These are phyloP conservation scores for Fusarium sp. DNA, from an alignment of 2,329 filamentous ascomycete species.

Conservation along the genomic window DNA sequence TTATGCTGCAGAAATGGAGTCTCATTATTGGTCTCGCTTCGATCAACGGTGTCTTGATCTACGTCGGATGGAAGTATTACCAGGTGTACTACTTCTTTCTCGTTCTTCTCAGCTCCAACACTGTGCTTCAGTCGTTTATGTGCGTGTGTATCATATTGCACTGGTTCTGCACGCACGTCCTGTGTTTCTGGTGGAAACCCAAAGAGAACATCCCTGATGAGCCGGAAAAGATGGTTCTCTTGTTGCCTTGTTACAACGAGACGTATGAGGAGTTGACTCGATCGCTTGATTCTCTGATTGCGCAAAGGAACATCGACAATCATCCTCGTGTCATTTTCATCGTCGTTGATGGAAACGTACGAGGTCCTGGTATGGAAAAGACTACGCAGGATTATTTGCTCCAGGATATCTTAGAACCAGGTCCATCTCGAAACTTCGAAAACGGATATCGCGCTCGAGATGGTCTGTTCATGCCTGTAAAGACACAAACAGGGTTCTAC, in stretches of 20 bases:
- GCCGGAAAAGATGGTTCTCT: slow-evolving; percentile 61
- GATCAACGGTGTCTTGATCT: slow-evolving; percentile 57
- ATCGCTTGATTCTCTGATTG: slow-evolving; percentile 63
- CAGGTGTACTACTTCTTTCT: slow-evolving; percentile 62
- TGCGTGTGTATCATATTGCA: slow-evolving; percentile 56
- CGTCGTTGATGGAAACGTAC: slow-evolving; percentile 64
- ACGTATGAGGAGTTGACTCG: slow-evolving; percentile 60
- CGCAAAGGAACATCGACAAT: slow-evolving; percentile 59
- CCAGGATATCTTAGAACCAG: slow-evolving; percentile 61
- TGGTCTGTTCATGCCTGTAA: slow-evolving; percentile 62
- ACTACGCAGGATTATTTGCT: slow-evolving; percentile 64
- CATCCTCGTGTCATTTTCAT: slow-evolving; percentile 63
- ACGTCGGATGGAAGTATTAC: slow-evolving; percentile 55
- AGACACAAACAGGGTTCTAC: slow-evolving; percentile 61
- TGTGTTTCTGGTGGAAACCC: slow-evolving; percentile 51
- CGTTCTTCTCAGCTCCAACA: slow-evolving; percentile 62
- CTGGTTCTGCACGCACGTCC: slow-evolving; percentile 50
- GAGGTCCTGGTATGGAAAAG: slow-evolving; percentile 63
- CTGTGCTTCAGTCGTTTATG: slow-evolving; percentile 60
- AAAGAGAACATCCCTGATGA: slow-evolving; percentile 55
- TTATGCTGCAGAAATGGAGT: slow-evolving; percentile 58
- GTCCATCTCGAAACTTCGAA: slow-evolving; percentile 54
- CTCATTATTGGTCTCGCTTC: slow-evolving; percentile 55
- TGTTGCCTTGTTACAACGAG: slow-evolving; percentile 67
- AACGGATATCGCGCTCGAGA: slow-evolving; percentile 64